These are phyloP conservation scores for Vachellia pachyceras DNA, from an alignment of 306 rosid genomes.

Conservation along the genomic window DNA sequence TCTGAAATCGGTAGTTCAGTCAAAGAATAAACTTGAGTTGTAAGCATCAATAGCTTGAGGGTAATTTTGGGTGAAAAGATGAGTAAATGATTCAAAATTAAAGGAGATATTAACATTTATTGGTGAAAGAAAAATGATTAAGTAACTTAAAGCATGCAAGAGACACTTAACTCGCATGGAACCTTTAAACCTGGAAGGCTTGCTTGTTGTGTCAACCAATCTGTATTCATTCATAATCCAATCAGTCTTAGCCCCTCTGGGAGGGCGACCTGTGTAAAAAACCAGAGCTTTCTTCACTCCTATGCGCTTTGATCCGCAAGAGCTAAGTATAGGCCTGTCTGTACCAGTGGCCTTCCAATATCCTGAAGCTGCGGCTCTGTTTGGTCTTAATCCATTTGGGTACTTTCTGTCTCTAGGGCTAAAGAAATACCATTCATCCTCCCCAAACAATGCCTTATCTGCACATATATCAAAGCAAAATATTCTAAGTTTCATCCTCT, in stretches of 20 bases:
- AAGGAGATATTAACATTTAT: no score
- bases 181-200: slow-evolving; percentile 52
- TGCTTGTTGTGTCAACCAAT: slow-evolving; percentile 43
- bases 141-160: background rate
- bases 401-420: slow-evolving; percentile 74
- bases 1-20: background rate
- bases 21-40: background rate
- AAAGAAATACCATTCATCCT: slow-evolving; percentile 79
- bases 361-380: slow-evolving; percentile 74
- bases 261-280: slow-evolving; percentile 65
- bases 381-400: slow-evolving; percentile 72
- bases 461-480: slow-evolving; percentile 36
- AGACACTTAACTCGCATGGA: slow-evolving; percentile 71
- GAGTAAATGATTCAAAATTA: background rate
- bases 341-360: slow-evolving; percentile 81
- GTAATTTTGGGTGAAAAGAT: background rate
- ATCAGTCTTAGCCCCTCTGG: slow-evolving; percentile 62
- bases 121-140: no score
- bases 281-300: slow-evolving; percentile 80
- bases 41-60: background rate
- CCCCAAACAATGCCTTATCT: slow-evolving; percentile 76
- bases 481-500: background rate
- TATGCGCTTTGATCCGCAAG: slow-evolving; percentile 50
- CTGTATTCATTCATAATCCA: slow-evolving; percentile 79
- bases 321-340: slow-evolving; percentile 67